Conservation (phyloP, 352 stramenopile genomes). For the Phytophthora niederhauseri region DNA sequence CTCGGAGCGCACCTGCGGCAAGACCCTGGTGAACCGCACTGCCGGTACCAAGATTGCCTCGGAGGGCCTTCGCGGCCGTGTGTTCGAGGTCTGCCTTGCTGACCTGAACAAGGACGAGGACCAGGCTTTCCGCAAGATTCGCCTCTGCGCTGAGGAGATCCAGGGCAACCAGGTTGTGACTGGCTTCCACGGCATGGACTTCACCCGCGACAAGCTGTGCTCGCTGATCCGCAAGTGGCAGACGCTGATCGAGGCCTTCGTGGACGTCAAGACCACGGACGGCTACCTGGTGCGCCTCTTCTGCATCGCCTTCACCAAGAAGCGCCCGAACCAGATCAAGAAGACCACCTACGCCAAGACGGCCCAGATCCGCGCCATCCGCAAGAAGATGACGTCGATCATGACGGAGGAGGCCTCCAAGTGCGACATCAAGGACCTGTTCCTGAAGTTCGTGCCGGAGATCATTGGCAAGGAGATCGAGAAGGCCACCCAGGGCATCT, state of each 20-base stretch:
- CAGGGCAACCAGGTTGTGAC: constrained; percentile 90
- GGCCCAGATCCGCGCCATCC: constrained; percentile 97
- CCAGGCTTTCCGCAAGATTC: constrained; percentile 98
- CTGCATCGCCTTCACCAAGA: constrained; percentile 99
- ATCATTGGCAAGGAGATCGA: constrained; percentile 99
- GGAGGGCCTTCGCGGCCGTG: constrained; percentile 98
- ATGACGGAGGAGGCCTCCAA: constrained; percentile 98
- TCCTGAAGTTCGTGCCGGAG: constrained; percentile 99
- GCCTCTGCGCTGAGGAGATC: constrained; percentile 98
- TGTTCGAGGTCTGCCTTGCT: constrained; percentile 98
- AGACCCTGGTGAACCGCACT: constrained; percentile 99
- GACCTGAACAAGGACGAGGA: constrained; percentile 99
- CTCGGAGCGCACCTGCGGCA: constrained; percentile 96
- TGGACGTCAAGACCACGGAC: constrained; percentile 99
- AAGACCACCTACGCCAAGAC: constrained; percentile 99
- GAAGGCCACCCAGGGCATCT: constrained; percentile 97
- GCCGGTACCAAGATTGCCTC: constrained; percentile 97
- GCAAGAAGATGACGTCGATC: constrained; percentile 99
- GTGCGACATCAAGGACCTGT: constrained; percentile 99
- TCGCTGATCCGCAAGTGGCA: constrained; percentile 99
- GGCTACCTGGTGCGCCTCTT: constrained; percentile 99
- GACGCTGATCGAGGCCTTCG: constrained; percentile 98
- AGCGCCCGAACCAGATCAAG: constrained; percentile 98
- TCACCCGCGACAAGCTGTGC: constrained; percentile 99
- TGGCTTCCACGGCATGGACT: constrained; percentile 94